Conservation (phyloP, 106 monocot genomes). For the Dendrobium huoshanense region DNA sequence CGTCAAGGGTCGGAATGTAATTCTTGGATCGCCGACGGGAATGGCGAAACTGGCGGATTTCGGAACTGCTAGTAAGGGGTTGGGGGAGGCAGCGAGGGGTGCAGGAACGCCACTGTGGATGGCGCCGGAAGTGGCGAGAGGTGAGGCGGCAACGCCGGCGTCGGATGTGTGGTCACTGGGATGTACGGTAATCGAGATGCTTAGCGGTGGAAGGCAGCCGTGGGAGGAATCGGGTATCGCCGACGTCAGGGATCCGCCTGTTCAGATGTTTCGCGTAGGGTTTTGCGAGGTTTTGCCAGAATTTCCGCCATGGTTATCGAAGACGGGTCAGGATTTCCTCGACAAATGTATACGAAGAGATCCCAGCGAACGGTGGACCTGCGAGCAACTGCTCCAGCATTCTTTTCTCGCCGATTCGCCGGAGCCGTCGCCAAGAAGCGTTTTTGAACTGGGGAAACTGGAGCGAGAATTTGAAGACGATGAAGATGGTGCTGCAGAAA, state of each 20-base stretch:
- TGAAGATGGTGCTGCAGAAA: not conserved
- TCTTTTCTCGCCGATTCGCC: constrained; percentile 19
- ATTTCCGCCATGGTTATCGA: constrained; percentile 26
- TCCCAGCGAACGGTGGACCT: constrained; percentile 19
- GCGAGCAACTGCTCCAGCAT: constrained; percentile 33
- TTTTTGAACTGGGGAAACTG: constrained; percentile 23
- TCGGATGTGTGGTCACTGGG: constrained; percentile 95
- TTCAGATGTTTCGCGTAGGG: constrained; percentile 29
- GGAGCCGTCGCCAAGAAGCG: constrained; percentile 35
- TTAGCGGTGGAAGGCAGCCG: constrained; percentile 32
- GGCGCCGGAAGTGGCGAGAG: constrained; percentile 58
- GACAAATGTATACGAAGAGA: constrained; percentile 37
- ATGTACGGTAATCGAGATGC: constrained; percentile 90
- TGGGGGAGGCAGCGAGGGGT: not conserved
- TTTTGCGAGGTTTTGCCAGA: constrained; percentile 31
- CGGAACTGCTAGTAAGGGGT: constrained; percentile 14
- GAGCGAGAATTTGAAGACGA: constrained; percentile 24
- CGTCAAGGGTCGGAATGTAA: constrained; percentile 28
- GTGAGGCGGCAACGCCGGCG: constrained; percentile 18
- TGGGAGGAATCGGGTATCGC: constrained; percentile 29
- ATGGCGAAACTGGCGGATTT: constrained; percentile 20
- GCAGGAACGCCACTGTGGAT: constrained; percentile 58
- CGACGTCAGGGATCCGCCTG: constrained; percentile 4
- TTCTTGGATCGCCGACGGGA: not conserved
- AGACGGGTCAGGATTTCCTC: constrained; percentile 29